Evolutionary conservation across 169 alveolate genomes (phyloP).

Genomic region (Plasmodium gaboni): DNA sequence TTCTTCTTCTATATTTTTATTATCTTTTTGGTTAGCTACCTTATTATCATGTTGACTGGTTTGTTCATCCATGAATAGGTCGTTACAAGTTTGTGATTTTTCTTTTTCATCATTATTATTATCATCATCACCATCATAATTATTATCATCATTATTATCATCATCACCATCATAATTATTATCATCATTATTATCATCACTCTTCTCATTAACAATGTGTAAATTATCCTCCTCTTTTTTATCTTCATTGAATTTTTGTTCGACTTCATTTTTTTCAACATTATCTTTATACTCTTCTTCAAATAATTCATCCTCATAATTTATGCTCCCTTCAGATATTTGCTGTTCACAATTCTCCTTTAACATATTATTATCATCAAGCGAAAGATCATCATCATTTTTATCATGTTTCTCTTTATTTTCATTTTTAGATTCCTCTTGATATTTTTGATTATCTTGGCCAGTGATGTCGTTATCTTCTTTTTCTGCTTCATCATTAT

Average conservation of each 20-base stretch:
- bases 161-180: not conserved
- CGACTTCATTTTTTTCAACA: not conserved
- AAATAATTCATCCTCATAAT: constrained; percentile 15
- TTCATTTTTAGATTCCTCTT: constrained; percentile 3
- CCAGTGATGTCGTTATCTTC: constrained; percentile 3
- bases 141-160: not conserved
- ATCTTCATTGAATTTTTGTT: not conserved
- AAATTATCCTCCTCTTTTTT: constrained; percentile 6
- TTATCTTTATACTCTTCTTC: constrained; percentile 12
- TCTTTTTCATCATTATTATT: not conserved
- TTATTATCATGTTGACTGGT: no score
- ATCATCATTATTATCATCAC: not conserved
- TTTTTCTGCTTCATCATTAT: constrained; percentile 30
- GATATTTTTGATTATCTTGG: not conserved
- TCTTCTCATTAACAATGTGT: not conserved
- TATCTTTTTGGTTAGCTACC: not conserved
- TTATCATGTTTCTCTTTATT: constrained; percentile 23
- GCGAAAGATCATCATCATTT: not conserved
- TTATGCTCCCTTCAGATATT: not conserved
- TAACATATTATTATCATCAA: constrained; percentile 1
- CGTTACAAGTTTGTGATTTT: not conserved
- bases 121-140: not conserved
- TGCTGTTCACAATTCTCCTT: no score
- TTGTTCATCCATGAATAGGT: no score
- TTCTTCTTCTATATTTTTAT: no score